Conservation (phyloP, 768 basidiomycete genomes). For the Collybia sp. region DNA sequence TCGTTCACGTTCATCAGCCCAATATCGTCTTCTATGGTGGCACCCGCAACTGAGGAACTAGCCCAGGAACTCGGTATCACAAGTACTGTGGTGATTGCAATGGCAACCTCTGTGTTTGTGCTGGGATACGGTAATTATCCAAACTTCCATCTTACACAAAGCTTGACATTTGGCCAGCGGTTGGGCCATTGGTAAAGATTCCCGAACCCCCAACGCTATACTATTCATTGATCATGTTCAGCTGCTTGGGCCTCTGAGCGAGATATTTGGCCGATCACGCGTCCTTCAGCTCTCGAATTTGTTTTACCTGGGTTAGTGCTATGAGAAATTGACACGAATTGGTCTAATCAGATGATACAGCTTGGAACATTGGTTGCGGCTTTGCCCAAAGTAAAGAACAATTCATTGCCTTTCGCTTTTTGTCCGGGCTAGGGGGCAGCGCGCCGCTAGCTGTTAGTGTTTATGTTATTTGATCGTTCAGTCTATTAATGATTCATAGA, state of each 20-base stretch:
- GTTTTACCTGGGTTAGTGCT: conserved; percentile 51
- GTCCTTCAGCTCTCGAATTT: conserved; percentile 63
- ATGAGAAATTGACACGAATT: neutral
- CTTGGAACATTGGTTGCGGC: conserved; percentile 60
- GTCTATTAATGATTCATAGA: conserved; percentile 18
- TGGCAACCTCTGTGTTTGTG: conserved; percentile 53
- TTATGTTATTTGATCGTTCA: conserved; percentile 34
- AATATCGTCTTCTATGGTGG: conserved; percentile 70
- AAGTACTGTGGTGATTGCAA: conserved; percentile 39
- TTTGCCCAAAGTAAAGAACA: conserved; percentile 56
- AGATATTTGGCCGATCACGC: conserved; percentile 63
- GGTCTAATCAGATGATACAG: conserved; percentile 15
- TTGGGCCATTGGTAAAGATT: conserved; percentile 42
- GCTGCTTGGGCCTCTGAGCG: conserved; percentile 60
- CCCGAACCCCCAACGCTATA: neutral
- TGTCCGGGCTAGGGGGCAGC: conserved; percentile 69
- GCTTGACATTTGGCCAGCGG: conserved; percentile 25
- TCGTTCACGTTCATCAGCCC: conserved; percentile 66
- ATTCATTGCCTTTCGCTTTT: conserved; percentile 63
- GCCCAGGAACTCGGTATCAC: conserved; percentile 52
- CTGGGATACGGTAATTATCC: conserved; percentile 48
- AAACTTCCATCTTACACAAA: neutral
- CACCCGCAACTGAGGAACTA: conserved; percentile 54
- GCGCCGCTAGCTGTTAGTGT: conserved; percentile 58
- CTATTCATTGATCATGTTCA: conserved; percentile 7